phyloP scores from a whole-genome alignment of 768 basidiomycete species.

The Naganishia onofrii region DNA sequence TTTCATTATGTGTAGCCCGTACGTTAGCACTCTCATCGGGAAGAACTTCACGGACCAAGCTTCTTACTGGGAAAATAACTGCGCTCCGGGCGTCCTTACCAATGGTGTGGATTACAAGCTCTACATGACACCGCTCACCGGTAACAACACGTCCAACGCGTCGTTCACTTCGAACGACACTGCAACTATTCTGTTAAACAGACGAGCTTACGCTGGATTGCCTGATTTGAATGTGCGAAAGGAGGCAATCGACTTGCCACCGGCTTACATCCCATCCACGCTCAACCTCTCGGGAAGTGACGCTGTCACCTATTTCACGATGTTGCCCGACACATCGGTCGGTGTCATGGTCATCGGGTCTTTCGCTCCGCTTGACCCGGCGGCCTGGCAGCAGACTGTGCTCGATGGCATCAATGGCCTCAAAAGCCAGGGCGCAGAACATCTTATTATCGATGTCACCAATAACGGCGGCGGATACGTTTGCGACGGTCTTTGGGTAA shows the following conservation, averaged over 20 bases:
- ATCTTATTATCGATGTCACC: conserved; percentile 61
- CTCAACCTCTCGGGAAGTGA: conserved; percentile 56
- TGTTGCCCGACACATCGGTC: conserved; percentile 58
- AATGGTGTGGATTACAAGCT: conserved; percentile 58
- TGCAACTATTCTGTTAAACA: conserved; percentile 48
- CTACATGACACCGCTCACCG: conserved; percentile 3
- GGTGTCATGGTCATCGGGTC: conserved; percentile 53
- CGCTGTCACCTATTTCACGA: conserved; percentile 62
- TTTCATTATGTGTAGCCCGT: conserved; percentile 55
- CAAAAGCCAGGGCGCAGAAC: conserved; percentile 57
- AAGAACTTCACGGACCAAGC: conserved; percentile 57
- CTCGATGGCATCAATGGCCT: conserved; percentile 57
- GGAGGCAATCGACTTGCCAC: conserved; percentile 57
- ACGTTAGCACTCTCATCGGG: conserved; percentile 58
- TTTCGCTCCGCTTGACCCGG: conserved; percentile 49
- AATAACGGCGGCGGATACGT: conserved; percentile 68
- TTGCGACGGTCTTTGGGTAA: conserved; percentile 49
- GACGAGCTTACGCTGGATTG: conserved; percentile 46
- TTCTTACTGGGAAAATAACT: conserved; percentile 63
- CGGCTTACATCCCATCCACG: conserved; percentile 57
- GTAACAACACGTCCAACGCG: conserved; percentile 27
- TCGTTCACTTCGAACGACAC: conserved; percentile 35
- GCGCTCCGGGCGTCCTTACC: conserved; percentile 58
- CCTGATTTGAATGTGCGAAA: conserved; percentile 54
- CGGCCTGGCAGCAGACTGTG: conserved; percentile 56